phyloP scores from a whole-genome alignment of 2,329 filamentous ascomycete genomes.

The Aspergillus sclerotialis region DNA sequence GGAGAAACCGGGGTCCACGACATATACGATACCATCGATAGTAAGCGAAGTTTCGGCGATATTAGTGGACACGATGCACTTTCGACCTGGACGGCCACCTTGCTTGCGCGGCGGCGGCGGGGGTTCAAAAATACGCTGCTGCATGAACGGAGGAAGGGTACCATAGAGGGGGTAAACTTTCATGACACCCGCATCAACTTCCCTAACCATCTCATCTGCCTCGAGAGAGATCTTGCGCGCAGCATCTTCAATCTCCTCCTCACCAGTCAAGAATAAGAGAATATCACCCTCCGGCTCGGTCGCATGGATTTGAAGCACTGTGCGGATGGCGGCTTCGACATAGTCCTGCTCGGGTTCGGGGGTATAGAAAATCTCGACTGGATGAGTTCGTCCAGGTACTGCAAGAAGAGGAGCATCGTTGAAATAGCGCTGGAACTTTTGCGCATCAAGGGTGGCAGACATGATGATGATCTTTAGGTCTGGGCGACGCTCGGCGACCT shows the following conservation, averaged over 20 bases:
- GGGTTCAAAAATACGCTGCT: constrained; percentile 91
- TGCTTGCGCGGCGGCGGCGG: constrained; percentile 66
- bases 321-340: constrained; percentile 88
- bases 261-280: constrained; percentile 88
- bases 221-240: constrained; percentile 87
- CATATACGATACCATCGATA: constrained; percentile 97
- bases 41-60: constrained; percentile 97
- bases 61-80: constrained; percentile 91
- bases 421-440: constrained; percentile 98
- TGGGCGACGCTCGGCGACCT: constrained; percentile 70
- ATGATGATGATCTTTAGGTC: constrained; percentile 99
- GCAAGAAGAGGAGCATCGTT: constrained; percentile 87
- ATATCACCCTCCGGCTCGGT: constrained; percentile 90
- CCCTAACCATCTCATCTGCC: constrained; percentile 81
- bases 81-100: constrained; percentile 81
- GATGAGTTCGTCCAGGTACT: constrained; percentile 89
- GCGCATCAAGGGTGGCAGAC: constrained; percentile 92
- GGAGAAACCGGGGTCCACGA: constrained; percentile 98
- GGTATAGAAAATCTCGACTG: constrained; percentile 98
- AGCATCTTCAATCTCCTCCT: constrained; percentile 97
- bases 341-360: constrained; percentile 94
- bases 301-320: constrained; percentile 93
- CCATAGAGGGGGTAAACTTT: constrained; percentile 92
- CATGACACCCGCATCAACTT: constrained; percentile 85
- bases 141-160: constrained; percentile 82